Base-by-base conservation (phyloP, 441 rosid genomes). In the Syzygium malaccense region DNA sequence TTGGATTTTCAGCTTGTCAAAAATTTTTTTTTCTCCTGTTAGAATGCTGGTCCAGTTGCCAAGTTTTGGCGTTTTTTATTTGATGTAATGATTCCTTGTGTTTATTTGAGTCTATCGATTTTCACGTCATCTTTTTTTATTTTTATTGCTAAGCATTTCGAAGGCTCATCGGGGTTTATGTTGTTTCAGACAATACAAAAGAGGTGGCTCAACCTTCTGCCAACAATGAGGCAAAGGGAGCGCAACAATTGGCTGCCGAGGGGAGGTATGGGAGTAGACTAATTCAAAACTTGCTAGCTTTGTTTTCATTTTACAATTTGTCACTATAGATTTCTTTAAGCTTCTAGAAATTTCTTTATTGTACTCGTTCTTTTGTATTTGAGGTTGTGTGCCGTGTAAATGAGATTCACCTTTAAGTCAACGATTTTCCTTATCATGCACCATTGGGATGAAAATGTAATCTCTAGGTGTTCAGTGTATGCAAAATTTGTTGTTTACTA, bases 181-280 rank as follows among this genome's bases (percentile, higher is more conserved):
- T 92, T 88, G 85, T 48, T 89, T 89, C 95, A 94, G 97, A 95
- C 88, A 83, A 88, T 86, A n/a, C 95, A 60, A 96, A 95, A 91
- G 93, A 89, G 89, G 91, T 85, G 32, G 91, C 90, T 86, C 94
- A 92, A 87, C 91, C 80, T 17, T 87, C 94, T 86, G 88, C 87
- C 86, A 66, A 90, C 23, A 78, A 80, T 41, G 93, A 91, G 89
- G 88, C 94, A 64, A 93, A 87, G 83, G 93, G 92, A 92, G 91
- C 94, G 88, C 89, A 91, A 32, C 55, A 97, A 86, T 88, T 89
- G 32, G 92, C 91, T 88, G 93, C 89, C 87, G 96, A 94, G 87
- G 97, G 92, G 89, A 95, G 98, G 99, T 96, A 86, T 58, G 71
- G 18, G 66, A 55, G 55, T 85, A 66, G 66, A 55, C 86, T 28